These are phyloP conservation scores for Rhynchospora breviuscula DNA, from an alignment of 176 grass and related monocot genomes.

Conservation along the genomic window DNA sequence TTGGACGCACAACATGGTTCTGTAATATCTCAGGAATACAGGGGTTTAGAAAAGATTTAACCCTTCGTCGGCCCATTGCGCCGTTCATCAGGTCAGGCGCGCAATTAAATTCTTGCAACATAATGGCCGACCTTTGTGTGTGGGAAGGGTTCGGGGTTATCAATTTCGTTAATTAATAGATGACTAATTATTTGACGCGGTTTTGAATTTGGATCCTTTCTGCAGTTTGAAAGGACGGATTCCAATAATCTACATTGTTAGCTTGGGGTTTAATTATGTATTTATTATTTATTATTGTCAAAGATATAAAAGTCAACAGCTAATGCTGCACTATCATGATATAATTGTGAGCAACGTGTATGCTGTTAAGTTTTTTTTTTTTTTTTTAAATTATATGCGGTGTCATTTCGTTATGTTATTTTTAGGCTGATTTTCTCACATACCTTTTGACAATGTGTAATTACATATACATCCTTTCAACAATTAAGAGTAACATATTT, in stretches of 20 bases:
- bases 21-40: no score
- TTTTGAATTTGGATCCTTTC: conserved; percentile 12
- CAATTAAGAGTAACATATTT: neutral
- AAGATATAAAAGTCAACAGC: neutral
- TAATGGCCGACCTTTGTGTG: neutral
- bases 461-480: neutral
- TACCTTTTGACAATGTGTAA: neutral
- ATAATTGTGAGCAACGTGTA: neutral
- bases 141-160: neutral
- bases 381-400: no score
- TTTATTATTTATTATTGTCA: neutral
- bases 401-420: neutral
- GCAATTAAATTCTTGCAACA: neutral
- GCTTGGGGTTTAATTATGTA: no score
- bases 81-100: neutral
- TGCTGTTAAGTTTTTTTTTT: no score
- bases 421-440: neutral
- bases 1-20: no score
- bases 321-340: neutral
- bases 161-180: neutral
- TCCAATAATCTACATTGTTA: neutral
- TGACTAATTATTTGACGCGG: conserved; percentile 1
- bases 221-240: neutral
- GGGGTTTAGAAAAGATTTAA: neutral
- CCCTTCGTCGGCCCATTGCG: neutral